Percentiles rank a stretch among this genome's conserved stretches.
Conservation (phyloP, 345 rosid genomes). For the Populus deltoides region DNA sequence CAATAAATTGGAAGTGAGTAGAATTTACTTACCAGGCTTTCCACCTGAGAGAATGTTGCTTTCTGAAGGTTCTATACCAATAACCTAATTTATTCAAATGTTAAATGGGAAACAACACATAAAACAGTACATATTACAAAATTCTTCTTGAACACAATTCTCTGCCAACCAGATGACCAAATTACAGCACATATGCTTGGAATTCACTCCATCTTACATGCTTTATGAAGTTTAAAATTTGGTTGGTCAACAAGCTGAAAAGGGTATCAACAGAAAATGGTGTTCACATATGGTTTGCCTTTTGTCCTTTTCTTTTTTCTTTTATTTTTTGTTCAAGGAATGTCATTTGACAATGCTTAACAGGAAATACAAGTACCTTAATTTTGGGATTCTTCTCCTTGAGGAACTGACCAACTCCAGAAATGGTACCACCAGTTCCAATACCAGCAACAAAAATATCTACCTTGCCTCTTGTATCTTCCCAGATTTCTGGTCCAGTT, state of each 20-base stretch:
- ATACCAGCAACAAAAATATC: slow-evolving; percentile 35
- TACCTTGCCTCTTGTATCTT: slow-evolving; percentile 36
- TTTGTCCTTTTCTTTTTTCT: too few relatives aligned
- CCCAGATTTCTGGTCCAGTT: slow-evolving; percentile 38
- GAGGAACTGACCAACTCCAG: slow-evolving; percentile 32
- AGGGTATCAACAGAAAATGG: background rate
- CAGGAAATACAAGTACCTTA: slow-evolving; percentile 23
- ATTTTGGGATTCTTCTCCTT: slow-evolving; percentile 36
- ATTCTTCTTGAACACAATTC: background rate
- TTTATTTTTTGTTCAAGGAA: too few relatives aligned
- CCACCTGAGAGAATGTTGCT: slow-evolving; percentile 36
- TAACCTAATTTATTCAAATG: slow-evolving; percentile 22
- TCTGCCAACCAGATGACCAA: too few relatives aligned
- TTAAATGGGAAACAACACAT: background rate
- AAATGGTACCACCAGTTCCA: slow-evolving; percentile 30
- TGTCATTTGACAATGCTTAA: background rate
- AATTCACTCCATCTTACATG: slow-evolving; percentile 2
- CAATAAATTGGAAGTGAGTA: background rate
- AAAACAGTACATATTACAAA: background rate
- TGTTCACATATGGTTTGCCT: too few relatives aligned
- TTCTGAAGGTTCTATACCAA: slow-evolving; percentile 32
- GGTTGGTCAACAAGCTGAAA: background rate
- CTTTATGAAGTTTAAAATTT: slow-evolving; percentile 6
- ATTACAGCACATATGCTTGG: background rate
- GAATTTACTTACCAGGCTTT: slow-evolving; percentile 27